Evolutionary conservation across 257 asterid species (phyloP).

Genomic region (Solanum arcanum): DNA sequence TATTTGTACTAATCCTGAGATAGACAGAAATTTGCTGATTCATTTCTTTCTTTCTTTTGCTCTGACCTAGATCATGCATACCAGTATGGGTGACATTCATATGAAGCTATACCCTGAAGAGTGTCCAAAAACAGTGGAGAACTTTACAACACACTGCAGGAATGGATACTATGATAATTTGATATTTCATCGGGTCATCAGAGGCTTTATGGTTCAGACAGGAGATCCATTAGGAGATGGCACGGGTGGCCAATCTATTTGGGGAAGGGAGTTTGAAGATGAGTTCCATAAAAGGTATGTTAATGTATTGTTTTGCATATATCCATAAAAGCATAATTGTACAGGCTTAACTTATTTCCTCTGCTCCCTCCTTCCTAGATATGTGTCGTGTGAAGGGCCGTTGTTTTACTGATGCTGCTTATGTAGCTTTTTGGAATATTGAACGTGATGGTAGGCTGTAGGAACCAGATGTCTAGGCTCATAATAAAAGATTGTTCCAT

Average conservation of each 20-base stretch:
- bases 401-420: not conserved
- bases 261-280: conserved; percentile 99
- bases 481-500: not conserved
- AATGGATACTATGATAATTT: conserved; percentile 93
- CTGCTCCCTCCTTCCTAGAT: not conserved
- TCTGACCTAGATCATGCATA: conserved; percentile 65
- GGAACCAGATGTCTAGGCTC: not conserved
- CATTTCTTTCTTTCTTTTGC: not conserved
- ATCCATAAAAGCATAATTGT: not conserved
- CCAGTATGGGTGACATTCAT: conserved; percentile 96
- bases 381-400: not conserved
- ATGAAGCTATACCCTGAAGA: conserved; percentile 93
- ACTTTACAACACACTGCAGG: conserved; percentile 93
- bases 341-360: not conserved
- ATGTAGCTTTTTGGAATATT: not conserved
- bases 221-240: conserved; percentile 99
- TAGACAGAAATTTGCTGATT: not conserved
- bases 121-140: conserved; percentile 97
- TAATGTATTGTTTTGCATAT: not conserved
- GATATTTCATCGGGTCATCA: conserved; percentile 94
- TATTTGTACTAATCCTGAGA: not conserved
- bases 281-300: conserved; percentile 91
- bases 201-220: conserved; percentile 95
- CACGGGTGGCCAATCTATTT: conserved; percentile 97
- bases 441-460: not conserved